These are phyloP conservation scores for Syzygium jambos DNA, from an alignment of 345 rosid genomes.

Conservation along the genomic window DNA sequence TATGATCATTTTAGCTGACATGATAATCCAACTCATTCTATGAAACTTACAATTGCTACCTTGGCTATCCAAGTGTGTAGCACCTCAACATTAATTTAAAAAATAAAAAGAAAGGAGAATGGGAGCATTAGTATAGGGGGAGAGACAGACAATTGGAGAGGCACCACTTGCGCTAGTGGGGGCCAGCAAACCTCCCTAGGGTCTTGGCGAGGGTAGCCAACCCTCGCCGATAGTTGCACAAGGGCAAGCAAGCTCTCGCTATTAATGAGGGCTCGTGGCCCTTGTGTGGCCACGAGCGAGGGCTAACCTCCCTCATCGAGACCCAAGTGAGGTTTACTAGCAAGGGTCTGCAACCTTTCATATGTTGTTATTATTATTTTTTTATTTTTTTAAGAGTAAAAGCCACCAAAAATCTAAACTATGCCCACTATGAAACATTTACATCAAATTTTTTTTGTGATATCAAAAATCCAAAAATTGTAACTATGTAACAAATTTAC, in stretches of 20 bases:
- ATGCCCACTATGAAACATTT: too few relatives aligned
- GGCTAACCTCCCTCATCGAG: not conserved
- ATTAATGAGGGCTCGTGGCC: not conserved
- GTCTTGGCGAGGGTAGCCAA: not conserved
- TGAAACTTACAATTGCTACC: not conserved
- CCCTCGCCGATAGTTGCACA: not conserved
- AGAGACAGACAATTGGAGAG: not conserved
- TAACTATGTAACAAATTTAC: too few relatives aligned
- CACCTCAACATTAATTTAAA: not conserved
- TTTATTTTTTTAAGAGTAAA: too few relatives aligned
- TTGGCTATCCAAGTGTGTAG: not conserved
- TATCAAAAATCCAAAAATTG: too few relatives aligned
- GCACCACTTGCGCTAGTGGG: accelerated
- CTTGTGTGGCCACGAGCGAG: not conserved
- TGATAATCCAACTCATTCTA: not conserved
- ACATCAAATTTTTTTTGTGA: too few relatives aligned
- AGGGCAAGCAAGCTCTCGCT: not conserved
- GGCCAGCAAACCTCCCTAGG: too few relatives aligned
- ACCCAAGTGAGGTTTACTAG: not conserved
- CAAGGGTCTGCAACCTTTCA: not conserved
- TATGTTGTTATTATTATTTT: not conserved
- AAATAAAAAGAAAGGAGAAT: not conserved
- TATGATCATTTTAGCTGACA: not conserved
- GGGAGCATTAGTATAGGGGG: not conserved
- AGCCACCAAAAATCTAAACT: too few relatives aligned